Evolutionary conservation across 192 early-diverging fungal species (phyloP), one percentile per base, ranked within the genome.

Genomic region (Glomus cerebriforme): DNA sequence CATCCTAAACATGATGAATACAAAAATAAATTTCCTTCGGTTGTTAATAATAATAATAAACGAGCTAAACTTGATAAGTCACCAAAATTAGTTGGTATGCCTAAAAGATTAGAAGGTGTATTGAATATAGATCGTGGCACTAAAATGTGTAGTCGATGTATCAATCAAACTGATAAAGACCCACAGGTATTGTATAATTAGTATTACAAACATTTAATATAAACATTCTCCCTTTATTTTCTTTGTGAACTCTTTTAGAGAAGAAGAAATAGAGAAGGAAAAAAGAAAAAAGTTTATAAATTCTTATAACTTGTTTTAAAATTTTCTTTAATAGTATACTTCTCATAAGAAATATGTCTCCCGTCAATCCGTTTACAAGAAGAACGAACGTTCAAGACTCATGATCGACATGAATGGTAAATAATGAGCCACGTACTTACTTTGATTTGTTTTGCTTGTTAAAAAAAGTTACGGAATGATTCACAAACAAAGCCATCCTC

Each of bases 1-100:
- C 63, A 64, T 64, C 63, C 63, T 31, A 64, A 64, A 26, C 63
- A 64, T 64, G 63, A 64, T 15, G 63, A 29, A 29, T 64, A 64
- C 6, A 31, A 64, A 31, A 29, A 31, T 31, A 12, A 5, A 19
- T 15, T 15, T 3, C 12, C 24, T 31, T 15, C 10, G n/a, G 63
- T 31, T 26, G 26, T 26, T 26, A 26, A 60, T 7, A 26, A 31
- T 26, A 26, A 60, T 7, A 26, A 31, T n/a, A 64, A 26, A 31
- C 13, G 27, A 13, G 13, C 63, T 17, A 31, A 64, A n/a, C 63
- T 31, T 15, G 27, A 64, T 31, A 31, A 26, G 63, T 9, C 26
- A 64, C 26, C 26, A 32, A 31, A 64, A 64, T 64, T 64, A 29
- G 63, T 64, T 29, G 27, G 27, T 13, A 64, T 64, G 63, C 63